Conservation (phyloP, 2,329 filamentous ascomycete genomes). For the Akanthomyces lecanii region DNA sequence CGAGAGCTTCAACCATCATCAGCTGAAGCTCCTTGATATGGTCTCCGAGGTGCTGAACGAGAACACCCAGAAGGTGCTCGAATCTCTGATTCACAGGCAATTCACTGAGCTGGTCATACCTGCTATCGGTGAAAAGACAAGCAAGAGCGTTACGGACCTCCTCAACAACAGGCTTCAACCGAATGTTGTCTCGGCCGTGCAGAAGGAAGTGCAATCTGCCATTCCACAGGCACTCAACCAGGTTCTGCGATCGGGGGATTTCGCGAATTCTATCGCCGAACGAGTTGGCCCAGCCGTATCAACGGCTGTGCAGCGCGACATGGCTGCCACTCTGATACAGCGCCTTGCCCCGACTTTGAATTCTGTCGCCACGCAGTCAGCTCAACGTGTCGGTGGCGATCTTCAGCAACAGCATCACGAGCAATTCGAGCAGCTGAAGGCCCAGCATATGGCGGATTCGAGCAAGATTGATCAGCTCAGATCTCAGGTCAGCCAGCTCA, state of each 20-base stretch:
- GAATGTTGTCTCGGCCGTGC: slow-evolving; percentile 61
- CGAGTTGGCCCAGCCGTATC: slow-evolving; percentile 64
- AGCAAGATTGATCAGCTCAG: slow-evolving; percentile 72
- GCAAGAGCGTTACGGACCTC: slow-evolving; percentile 65
- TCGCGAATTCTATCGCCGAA: slow-evolving; percentile 66
- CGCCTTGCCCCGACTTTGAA: slow-evolving; percentile 64
- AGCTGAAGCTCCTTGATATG: slow-evolving; percentile 52
- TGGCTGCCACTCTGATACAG: slow-evolving; percentile 57
- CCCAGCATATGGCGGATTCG: slow-evolving; percentile 46
- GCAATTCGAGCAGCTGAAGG: slow-evolving; percentile 47
- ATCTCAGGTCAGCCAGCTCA: slow-evolving; percentile 60
- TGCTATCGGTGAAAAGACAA: slow-evolving; percentile 62
- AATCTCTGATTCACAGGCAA: slow-evolving; percentile 70
- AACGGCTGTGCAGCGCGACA: slow-evolving; percentile 64
- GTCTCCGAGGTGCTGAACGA: slow-evolving; percentile 58
- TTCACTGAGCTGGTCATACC: slow-evolving; percentile 75
- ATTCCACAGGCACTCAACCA: slow-evolving; percentile 59
- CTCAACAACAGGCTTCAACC: slow-evolving; percentile 64
- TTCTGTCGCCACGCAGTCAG: slow-evolving; percentile 59
- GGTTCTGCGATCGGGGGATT: slow-evolving; percentile 64
- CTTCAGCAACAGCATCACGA: slow-evolving; percentile 59
- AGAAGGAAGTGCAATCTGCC: slow-evolving; percentile 67
- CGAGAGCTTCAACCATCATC: slow-evolving; percentile 48
- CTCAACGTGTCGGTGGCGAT: slow-evolving; percentile 63
- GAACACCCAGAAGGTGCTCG: slow-evolving; percentile 67